Conservation (phyloP, 208 protist species). For the Crithidia bombi region DNA sequence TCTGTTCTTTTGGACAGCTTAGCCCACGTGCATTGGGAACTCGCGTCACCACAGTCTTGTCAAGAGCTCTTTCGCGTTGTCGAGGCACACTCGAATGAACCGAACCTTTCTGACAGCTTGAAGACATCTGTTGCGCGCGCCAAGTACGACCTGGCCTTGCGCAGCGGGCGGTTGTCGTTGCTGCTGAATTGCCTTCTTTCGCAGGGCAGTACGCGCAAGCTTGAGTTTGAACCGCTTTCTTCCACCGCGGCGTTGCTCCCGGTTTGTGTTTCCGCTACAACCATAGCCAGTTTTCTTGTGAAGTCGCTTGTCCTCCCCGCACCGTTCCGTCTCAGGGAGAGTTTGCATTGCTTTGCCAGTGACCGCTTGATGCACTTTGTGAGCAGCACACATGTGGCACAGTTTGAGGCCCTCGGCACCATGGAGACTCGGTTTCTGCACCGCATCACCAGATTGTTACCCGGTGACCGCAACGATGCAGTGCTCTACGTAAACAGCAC, state of each 20-base stretch:
- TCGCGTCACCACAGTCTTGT: slow-evolving; percentile 50
- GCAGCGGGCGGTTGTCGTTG: slow-evolving; percentile 57
- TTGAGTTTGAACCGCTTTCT: slow-evolving; percentile 9
- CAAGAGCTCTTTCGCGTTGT: slow-evolving; percentile 66
- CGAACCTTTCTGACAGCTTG: slow-evolving; percentile 25
- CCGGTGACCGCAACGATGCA: slow-evolving; percentile 23
- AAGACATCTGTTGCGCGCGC: slow-evolving; percentile 32
- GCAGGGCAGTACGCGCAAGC: neutral
- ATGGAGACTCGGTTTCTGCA: slow-evolving; percentile 33
- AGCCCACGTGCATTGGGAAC: slow-evolving; percentile 41
- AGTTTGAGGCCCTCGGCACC: slow-evolving; percentile 31
- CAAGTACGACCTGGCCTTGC: slow-evolving; percentile 64
- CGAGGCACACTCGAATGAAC: slow-evolving; percentile 33
- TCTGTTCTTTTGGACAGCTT: slow-evolving; percentile 56
- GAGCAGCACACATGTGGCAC: slow-evolving; percentile 18
- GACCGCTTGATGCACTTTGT: slow-evolving; percentile 16
- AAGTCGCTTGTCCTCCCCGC: slow-evolving; percentile 20
- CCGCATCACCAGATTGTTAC: slow-evolving; percentile 16
- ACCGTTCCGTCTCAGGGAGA: slow-evolving; percentile 18
- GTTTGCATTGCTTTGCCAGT: slow-evolving; percentile 12
- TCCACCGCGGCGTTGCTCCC: neutral
- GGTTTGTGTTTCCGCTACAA: slow-evolving; percentile 17
- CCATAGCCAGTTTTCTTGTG: slow-evolving; percentile 30
- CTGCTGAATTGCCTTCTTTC: slow-evolving; percentile 39
- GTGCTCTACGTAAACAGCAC: slow-evolving; percentile 5